Evolutionary conservation across 2,329 filamentous ascomycete species (phyloP).

Genomic region (Aspergillus intermedius): DNA sequence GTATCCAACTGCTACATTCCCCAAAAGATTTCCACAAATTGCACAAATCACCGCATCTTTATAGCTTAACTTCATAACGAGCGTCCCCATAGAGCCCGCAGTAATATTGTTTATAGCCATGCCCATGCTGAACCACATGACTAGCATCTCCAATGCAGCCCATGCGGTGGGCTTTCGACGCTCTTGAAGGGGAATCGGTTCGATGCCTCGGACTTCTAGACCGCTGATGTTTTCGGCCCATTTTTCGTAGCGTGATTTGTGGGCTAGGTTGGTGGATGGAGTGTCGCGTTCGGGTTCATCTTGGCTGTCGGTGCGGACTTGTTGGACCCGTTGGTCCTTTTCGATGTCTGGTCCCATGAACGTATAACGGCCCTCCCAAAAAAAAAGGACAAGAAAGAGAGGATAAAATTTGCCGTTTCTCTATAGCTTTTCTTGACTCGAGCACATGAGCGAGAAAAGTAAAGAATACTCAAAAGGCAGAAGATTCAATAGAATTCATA

Average conservation of each 20-base stretch:
- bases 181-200: conserved; percentile 14
- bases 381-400: not conserved
- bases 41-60: conserved; percentile 34
- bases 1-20: conserved; percentile 31
- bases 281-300: conserved; percentile 10
- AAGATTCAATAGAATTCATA: not conserved
- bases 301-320: conserved; percentile 8
- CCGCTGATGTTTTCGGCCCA: conserved; percentile 8
- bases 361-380: not conserved
- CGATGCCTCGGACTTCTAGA: conserved; percentile 14
- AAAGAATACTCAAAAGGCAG: not conserved
- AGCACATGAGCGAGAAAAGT: not conserved
- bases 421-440: not conserved
- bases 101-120: conserved; percentile 31
- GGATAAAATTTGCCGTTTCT: not conserved
- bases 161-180: conserved; percentile 15
- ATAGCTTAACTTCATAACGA: conserved; percentile 35
- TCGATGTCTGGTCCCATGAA: conserved; percentile 15
- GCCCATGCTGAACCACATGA: conserved; percentile 6
- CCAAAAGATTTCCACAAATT: conserved; percentile 31
- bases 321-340: conserved; percentile 12
- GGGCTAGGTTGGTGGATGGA: conserved; percentile 4
- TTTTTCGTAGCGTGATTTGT: conserved; percentile 4
- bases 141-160: conserved; percentile 17
- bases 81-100: conserved; percentile 36